Evolutionary conservation across 331 rosid genomes (phyloP).

Genomic region (Ulmus americana): DNA sequence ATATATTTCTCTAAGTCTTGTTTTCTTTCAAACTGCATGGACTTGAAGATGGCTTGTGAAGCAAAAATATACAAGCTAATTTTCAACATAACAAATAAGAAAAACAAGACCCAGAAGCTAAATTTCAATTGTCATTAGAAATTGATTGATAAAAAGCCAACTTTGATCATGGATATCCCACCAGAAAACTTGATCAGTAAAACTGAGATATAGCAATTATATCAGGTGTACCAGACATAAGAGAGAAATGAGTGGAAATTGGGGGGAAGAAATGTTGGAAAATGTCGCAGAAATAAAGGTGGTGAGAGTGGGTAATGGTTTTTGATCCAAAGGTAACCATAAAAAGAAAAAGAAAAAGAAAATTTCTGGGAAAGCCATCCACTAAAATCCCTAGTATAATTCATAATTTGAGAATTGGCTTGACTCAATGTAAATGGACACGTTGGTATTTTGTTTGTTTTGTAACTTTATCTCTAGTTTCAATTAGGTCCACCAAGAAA

Average conservation of each 20-base stretch:
- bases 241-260: constrained; percentile 28
- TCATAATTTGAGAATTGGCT: constrained; percentile 37
- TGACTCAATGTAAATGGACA: constrained; percentile 38
- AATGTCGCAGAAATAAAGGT: constrained; percentile 41
- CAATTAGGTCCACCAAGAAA: not conserved
- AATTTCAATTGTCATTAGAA: too few species aligned
- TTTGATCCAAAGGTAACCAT: constrained; percentile 42
- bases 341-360: constrained; percentile 39
- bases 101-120: too few species aligned
- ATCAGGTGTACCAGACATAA: constrained; percentile 33
- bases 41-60: too few species aligned
- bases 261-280: constrained; percentile 39
- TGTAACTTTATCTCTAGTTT: not conserved
- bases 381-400: constrained; percentile 28
- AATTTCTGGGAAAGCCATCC: constrained; percentile 28
- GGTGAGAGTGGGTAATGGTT: constrained; percentile 40
- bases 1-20: not conserved
- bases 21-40: not conserved
- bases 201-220: constrained; percentile 30
- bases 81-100: too few species aligned
- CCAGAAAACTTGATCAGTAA: constrained; percentile 11
- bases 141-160: not conserved
- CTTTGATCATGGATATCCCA: not conserved
- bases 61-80: too few species aligned
- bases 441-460: not conserved